These are phyloP conservation scores for Fusarium armeniacum DNA, from an alignment of 2,329 filamentous ascomycete genomes.

Conservation along the genomic window DNA sequence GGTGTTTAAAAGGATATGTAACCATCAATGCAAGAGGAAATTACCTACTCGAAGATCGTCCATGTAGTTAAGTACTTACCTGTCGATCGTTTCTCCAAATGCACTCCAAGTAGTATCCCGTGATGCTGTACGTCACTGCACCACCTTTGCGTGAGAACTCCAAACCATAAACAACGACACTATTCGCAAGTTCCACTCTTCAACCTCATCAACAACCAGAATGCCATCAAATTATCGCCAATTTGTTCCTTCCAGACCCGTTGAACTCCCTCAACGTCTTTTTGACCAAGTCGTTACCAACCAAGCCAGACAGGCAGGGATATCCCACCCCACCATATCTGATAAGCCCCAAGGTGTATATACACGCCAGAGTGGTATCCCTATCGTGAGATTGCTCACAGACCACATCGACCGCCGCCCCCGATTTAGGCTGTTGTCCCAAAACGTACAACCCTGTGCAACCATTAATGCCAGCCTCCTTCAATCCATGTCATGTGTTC, in stretches of 20 bases:
- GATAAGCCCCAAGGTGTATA: constrained; percentile 23
- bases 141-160: neutral
- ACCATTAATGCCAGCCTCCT: neutral
- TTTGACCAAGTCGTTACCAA: neutral
- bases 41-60: neutral
- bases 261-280: neutral
- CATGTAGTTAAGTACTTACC: neutral
- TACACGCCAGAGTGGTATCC: constrained; percentile 36
- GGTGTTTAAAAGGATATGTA: neutral
- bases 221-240: rapidly evolving
- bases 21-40: neutral
- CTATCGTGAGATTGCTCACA: constrained; percentile 22
- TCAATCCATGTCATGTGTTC: neutral
- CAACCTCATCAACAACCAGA: neutral
- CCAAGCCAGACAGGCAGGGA: constrained; percentile 15
- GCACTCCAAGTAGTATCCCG: too few species aligned
- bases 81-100: neutral
- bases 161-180: neutral
- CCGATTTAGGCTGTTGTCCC: constrained; percentile 15
- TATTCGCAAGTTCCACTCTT: neutral
- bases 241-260: rapidly evolving
- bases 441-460: constrained; percentile 9
- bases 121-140: neutral
- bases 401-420: constrained; percentile 5
- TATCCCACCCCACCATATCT: constrained; percentile 27